Evolutionary conservation across 2,329 filamentous ascomycete genomes (phyloP), one percentile per base, ranked within the genome.

Genomic region (Cryoendolithus antarcticus): DNA sequence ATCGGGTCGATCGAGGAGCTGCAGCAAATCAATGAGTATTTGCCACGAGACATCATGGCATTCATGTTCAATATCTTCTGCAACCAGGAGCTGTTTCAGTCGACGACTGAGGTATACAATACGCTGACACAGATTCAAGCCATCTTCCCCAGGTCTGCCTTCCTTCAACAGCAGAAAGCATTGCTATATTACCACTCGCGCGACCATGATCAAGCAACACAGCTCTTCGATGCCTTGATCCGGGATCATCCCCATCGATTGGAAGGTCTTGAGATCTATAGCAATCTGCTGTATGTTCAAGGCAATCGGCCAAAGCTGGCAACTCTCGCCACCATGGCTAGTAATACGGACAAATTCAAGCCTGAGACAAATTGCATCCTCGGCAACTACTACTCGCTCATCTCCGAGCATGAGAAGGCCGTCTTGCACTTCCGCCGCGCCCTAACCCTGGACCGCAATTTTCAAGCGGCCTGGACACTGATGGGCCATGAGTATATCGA

Each of bases 401-500:
- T 94, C 44, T 94, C 88, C 0, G 81, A 93, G 58, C 91, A 98
- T 58, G 91, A 98, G 59, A 98, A 98, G 58, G 89, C 91, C 0
- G 88, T 98, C 38, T 86, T 95, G 64, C 96, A 96, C 62, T 98
- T 98, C 66, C 82, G 91, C 3, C 80, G 91, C 13, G 91, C 91
- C 0, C 65, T 98, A 12, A 93, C 86, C 0, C 70, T 98, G 0
- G 91, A 98, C 57, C 79, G 89, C 8, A 81, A 79, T 19, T 98
- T 91, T 57, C 72, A 95, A 10, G 93, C 86, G 0, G 91, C 91
- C 2, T 98, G 91, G 91, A 98, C 91, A 0, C 70, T 98, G 1
- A 96, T 98, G 89, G 91, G 91, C 1, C 91, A 98, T 60, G 91
- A 98, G 60, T 98, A 95, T 52, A 86, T 96, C 39, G 91, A 98